Conservation (phyloP, 78 protist genomes). For the Dictyostelium capitatum region DNA sequence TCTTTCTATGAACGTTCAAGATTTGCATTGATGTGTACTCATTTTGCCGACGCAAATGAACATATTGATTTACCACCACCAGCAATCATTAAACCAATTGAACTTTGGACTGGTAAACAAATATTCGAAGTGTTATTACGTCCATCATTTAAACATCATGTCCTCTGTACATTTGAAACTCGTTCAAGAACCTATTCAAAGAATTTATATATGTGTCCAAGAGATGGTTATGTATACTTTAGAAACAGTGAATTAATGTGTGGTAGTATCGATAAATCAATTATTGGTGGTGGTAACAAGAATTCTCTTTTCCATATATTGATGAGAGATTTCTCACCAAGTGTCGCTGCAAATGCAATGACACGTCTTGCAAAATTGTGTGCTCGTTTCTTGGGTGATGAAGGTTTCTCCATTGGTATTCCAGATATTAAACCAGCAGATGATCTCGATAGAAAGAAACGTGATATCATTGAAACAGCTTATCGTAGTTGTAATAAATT, state of each 20-base stretch:
- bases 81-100: conserved; percentile 93
- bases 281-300: conserved; percentile 92
- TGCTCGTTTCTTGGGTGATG: conserved; percentile 67
- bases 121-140: conserved; percentile 85
- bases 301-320: conserved; percentile 92
- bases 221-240: conserved; percentile 93
- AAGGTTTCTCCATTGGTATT: conserved; percentile 99
- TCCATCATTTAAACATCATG: conserved; percentile 77
- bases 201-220: conserved; percentile 89
- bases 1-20: conserved; percentile 90
- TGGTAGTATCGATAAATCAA: conserved; percentile 96
- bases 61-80: conserved; percentile 94
- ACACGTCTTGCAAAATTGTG: conserved; percentile 93
- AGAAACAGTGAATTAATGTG: conserved; percentile 91
- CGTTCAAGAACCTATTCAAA: conserved; percentile 70
- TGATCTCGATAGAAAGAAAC: conserved; percentile 81
- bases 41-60: conserved; percentile 81
- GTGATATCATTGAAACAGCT: conserved; percentile 84
- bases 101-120: conserved; percentile 99
- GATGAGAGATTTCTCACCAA: conserved; percentile 83
- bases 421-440: conserved; percentile 95
- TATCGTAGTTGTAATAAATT: conserved; percentile 80
- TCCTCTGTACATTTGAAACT: conserved; percentile 86
- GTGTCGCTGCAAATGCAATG: conserved; percentile 94
- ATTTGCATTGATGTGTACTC: conserved; percentile 80